Evolutionary conservation across 805 yeast genomes (phyloP), one percentile per base, ranked within the genome.

Genomic region (Starmerella apis): DNA sequence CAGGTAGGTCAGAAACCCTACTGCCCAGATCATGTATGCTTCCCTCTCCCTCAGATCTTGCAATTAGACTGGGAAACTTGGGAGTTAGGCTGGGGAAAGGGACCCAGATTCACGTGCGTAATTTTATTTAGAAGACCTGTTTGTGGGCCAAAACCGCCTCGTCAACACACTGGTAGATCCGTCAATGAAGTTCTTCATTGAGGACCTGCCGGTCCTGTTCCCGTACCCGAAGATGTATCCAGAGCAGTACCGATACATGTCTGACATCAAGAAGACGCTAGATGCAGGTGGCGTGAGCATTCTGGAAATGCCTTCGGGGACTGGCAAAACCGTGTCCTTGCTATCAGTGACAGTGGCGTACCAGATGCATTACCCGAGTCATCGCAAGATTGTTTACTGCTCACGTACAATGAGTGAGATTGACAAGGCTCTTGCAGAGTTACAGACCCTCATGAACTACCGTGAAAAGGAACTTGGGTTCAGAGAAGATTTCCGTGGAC

Each of bases 371-470:
- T 88, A 90, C 64, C 94, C 96, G 9, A 96, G 90, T 61, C 95
- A 86, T 62, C 70, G 95, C 16, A 92, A 90, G 72, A 80, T 92
- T 57, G 86, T 92, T 6, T 92, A 92, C 68, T 92, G 99, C 67
- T 92, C 98, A 4, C 97, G 99, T 75, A 92, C 99, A 30, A 92
- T 92, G 97, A 86, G 96, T 10, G 99, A 92, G 69, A 92, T 92
- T 64, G 98, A 92, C 68, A 92, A 92, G 68, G 96, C 98, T 0
- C 70, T 92, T 62, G 86, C 90, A 7, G 99, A 92, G 70, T 72
- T 92, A 71, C 80, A 84, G 54, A 79, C 78, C 49, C 72, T 92
- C 60, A 92, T 92, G 97, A 85, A 79, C 49, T 92, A 76, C 63
- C 75, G 99, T 57, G 68, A 87, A 2, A 73, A 78, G 44, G 95